phyloP scores from a whole-genome alignment of 208 protist genomes.

The Acanthamoeba rhysodes region DNA sequence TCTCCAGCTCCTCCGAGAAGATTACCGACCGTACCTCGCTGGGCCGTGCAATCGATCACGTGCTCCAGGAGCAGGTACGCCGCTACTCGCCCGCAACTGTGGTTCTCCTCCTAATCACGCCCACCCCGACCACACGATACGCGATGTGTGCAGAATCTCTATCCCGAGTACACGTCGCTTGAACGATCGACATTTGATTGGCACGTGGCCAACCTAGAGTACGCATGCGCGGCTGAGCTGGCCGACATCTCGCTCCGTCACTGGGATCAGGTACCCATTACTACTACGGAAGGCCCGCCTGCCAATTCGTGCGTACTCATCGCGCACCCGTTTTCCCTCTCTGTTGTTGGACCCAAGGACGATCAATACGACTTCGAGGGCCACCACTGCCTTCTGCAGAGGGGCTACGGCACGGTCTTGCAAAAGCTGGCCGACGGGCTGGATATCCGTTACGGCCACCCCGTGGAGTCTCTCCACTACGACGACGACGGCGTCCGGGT shows the following conservation, averaged over 20 bases:
- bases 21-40: constrained; percentile 34
- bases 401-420: constrained; percentile 62
- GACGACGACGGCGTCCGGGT: constrained; percentile 50
- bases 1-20: constrained; percentile 27
- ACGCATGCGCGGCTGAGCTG: constrained; percentile 68
- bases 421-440: constrained; percentile 59
- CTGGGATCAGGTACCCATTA: constrained; percentile 45
- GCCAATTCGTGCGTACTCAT: too few species aligned
- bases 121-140: too few species aligned
- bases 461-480: constrained; percentile 30
- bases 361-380: constrained; percentile 76
- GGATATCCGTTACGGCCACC: constrained; percentile 62
- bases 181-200: constrained; percentile 60
- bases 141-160: not conserved
- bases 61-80: constrained; percentile 51
- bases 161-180: constrained; percentile 14
- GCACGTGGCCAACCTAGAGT: constrained; percentile 77
- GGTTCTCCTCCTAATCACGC: not conserved
- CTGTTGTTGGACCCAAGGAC: not conserved
- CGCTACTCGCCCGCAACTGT: not conserved
- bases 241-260: constrained; percentile 70
- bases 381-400: constrained; percentile 58
- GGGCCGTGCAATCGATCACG: constrained; percentile 61
- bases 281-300: not conserved
- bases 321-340: not conserved